Conservation (phyloP, 108 stramenopile genomes). For the Cyclostephanos tholiformis region DNA sequence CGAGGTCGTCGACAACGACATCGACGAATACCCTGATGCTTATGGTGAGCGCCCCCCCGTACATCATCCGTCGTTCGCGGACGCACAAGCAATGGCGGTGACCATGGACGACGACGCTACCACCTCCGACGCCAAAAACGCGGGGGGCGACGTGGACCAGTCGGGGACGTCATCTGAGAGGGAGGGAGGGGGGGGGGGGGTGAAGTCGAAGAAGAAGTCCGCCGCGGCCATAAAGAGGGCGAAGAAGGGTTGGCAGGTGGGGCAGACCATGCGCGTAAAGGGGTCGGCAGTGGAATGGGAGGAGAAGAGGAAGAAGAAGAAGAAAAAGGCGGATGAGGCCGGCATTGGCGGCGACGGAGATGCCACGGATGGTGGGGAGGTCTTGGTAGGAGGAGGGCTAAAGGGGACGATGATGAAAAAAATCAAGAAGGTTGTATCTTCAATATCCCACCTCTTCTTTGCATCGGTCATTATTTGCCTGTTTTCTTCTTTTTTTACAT, state of each 20-base stretch:
- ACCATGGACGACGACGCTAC: too few species aligned
- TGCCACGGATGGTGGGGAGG: background rate
- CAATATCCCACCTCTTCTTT: background rate
- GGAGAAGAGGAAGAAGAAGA: background rate
- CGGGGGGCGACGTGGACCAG: too few species aligned
- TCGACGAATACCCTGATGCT: too few species aligned
- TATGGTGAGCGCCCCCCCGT: too few species aligned
- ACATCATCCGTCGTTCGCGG: too few species aligned
- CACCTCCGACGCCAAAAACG: too few species aligned
- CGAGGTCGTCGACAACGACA: too few species aligned
- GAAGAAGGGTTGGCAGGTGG: background rate
- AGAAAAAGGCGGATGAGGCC: background rate
- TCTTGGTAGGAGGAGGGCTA: too few species aligned
- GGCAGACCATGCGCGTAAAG: background rate
- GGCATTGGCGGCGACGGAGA: background rate
- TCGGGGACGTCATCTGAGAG: too few species aligned
- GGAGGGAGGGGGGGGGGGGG: background rate
- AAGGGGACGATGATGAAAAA: background rate
- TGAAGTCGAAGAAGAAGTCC: constrained; percentile 4
- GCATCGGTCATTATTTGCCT: too few species aligned
- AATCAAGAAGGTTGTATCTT: background rate
- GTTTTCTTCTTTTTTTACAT: too few species aligned
- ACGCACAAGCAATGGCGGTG: too few species aligned
- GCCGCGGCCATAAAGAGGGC: constrained; percentile 6
- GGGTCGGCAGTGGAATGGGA: background rate